Evolutionary conservation across 306 rosid genomes (phyloP).

Genomic region (cucumber (Cucumis sativus)): DNA sequence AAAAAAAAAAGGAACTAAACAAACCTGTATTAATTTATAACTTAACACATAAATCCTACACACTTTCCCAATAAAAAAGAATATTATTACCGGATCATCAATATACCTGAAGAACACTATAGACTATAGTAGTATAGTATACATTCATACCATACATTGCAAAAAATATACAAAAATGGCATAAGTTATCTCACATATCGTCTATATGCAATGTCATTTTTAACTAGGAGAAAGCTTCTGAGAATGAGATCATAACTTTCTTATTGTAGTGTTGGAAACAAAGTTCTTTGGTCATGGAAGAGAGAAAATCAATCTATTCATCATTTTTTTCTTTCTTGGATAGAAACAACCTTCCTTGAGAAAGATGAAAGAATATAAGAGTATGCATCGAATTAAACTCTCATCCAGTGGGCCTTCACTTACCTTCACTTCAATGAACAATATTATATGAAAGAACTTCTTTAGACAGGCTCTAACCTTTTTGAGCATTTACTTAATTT

Average conservation of each 20-base stretch:
- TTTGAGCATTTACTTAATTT: neutral
- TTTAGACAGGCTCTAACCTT: neutral
- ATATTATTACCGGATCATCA: neutral
- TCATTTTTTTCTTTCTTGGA: too few species aligned
- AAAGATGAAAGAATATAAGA: neutral
- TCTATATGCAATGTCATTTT: neutral
- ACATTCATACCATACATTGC: neutral
- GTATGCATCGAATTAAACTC: neutral
- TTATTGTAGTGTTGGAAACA: neutral
- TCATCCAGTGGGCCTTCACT: neutral
- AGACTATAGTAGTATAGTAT: neutral
- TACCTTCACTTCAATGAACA: neutral
- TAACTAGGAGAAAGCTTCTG: neutral
- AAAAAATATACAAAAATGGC: neutral
- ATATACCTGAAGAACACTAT: neutral
- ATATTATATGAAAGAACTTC: neutral
- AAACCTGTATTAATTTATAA: neutral
- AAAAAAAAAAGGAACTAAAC: neutral
- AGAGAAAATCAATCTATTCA: neutral
- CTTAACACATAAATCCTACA: neutral
- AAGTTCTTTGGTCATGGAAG: neutral
- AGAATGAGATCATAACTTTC: neutral
- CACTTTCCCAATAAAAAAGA: neutral
- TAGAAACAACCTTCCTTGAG: neutral
- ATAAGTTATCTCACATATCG: neutral